phyloP scores from a whole-genome alignment of 768 basidiomycete genomes.

The Sutorius australiensis region DNA sequence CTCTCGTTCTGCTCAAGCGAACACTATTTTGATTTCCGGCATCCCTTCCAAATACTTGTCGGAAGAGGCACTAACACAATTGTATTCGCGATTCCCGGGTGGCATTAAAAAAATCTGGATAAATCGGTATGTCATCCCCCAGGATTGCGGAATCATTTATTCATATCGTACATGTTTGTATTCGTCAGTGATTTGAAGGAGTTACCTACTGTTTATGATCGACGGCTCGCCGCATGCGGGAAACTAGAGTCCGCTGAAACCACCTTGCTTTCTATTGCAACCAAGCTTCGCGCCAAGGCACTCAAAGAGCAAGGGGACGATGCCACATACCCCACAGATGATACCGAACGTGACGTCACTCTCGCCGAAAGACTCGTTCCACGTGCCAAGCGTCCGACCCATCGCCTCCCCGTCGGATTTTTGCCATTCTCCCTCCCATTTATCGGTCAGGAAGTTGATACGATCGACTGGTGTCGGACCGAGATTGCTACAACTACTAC shows the following conservation, averaged over 20 bases:
- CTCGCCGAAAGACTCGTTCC: conserved; percentile 61
- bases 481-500: conserved; percentile 61
- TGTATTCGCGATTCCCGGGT: conserved; percentile 85
- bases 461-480: conserved; percentile 82
- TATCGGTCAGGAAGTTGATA: conserved; percentile 85
- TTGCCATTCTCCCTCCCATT: conserved; percentile 58
- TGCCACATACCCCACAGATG: conserved; percentile 19
- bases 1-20: conserved; percentile 78
- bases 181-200: conserved; percentile 70
- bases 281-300: conserved; percentile 62
- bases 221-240: conserved; percentile 63
- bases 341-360: conserved; percentile 29
- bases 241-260: conserved; percentile 90
- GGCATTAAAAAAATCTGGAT: conserved; percentile 92
- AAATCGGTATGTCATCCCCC: conserved; percentile 53
- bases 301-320: conserved; percentile 39
- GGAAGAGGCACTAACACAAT: conserved; percentile 55
- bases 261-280: conserved; percentile 66
- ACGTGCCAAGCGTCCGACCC: conserved; percentile 68
- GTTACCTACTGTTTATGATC: conserved; percentile 77
- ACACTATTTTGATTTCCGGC: conserved; percentile 87
- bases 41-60: conserved; percentile 78
- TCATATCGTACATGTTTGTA: neutral
- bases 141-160: neutral
- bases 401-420: conserved; percentile 57